A percentile compares a stretch with the other conserved stretches of the same genome.
These are phyloP conservation scores for Cercospora citrullina DNA, from an alignment of 2,329 filamentous ascomycete species.

Conservation along the genomic window DNA sequence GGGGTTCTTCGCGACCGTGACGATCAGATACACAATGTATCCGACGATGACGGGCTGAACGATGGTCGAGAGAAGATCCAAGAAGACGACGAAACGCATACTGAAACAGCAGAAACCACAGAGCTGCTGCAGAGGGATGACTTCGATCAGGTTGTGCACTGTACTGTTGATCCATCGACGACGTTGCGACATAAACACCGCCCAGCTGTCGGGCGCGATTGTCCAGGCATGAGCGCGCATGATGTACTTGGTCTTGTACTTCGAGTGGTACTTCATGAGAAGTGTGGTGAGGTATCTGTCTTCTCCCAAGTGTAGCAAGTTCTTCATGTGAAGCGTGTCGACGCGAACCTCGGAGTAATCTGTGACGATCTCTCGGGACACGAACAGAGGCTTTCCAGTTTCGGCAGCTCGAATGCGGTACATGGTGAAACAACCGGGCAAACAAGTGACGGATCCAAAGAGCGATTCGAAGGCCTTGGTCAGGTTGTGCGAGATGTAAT, in stretches of 20 bases:
- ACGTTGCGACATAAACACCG: constrained; percentile 94
- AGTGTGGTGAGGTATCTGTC: constrained; percentile 96
- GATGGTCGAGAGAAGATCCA: constrained; percentile 88
- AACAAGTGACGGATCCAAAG: constrained; percentile 94
- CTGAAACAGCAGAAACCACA: constrained; percentile 99
- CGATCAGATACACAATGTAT: constrained; percentile 88
- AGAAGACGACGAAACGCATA: constrained; percentile 96
- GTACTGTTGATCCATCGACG: constrained; percentile 99
- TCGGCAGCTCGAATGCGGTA: constrained; percentile 94
- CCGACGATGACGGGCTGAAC: constrained; percentile 88
- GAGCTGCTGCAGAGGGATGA: constrained; percentile 88
- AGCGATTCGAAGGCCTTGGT: constrained; percentile 96
- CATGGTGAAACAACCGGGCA: constrained; percentile 99
- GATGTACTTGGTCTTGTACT: constrained; percentile 98
- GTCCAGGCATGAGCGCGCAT: constrained; percentile 93
- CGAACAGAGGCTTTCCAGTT: constrained; percentile 91
- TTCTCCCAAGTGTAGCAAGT: constrained; percentile 91
- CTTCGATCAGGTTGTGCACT: constrained; percentile 93
- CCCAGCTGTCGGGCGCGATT: constrained; percentile 91
- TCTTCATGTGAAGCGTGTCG: constrained; percentile 98
- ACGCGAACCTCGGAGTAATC: constrained; percentile 90
- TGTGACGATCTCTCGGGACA: constrained; percentile 87
- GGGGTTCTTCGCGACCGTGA: constrained; percentile 63
- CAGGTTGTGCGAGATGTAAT: constrained; percentile 98
- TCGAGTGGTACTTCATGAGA: constrained; percentile 84